A percentile compares a stretch with the other conserved stretches of the same genome.
phyloP scores from a whole-genome alignment of 306 rosid species.

The Fragaria ananassa region DNA sequence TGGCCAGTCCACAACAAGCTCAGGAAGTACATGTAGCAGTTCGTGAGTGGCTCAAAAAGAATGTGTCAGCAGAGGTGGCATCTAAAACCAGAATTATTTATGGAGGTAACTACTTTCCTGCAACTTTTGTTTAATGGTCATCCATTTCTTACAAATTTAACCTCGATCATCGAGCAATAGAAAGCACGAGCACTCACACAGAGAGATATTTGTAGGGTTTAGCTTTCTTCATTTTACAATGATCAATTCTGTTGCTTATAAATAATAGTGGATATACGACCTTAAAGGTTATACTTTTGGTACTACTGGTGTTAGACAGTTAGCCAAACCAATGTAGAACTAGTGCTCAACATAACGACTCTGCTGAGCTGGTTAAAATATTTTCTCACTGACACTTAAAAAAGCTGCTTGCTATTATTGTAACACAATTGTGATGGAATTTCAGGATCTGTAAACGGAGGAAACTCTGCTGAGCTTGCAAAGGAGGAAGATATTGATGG shows the following conservation, averaged over 20 bases:
- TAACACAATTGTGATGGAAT: conserved; percentile 10
- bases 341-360: background rate
- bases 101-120: conserved; percentile 63
- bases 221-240: background rate
- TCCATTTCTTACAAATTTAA: background rate
- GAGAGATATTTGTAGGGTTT: background rate
- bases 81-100: conserved; percentile 89
- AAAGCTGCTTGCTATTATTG: background rate
- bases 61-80: conserved; percentile 83
- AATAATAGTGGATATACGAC: background rate
- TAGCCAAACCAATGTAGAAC: background rate
- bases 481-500: conserved; percentile 97
- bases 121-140: conserved; percentile 16
- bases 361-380: background rate
- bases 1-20: conserved; percentile 93
- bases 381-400: background rate
- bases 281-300: background rate
- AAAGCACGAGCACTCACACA: background rate
- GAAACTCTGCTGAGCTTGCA: conserved; percentile 87
- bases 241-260: background rate
- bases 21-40: conserved; percentile 94
- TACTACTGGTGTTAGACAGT: background rate
- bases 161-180: background rate
- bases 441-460: conserved; percentile 92
- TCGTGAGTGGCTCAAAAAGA: conserved; percentile 87